Base-by-base conservation (phyloP, 2,329 filamentous ascomycete genomes). In the Trichoderma sp. region DNA sequence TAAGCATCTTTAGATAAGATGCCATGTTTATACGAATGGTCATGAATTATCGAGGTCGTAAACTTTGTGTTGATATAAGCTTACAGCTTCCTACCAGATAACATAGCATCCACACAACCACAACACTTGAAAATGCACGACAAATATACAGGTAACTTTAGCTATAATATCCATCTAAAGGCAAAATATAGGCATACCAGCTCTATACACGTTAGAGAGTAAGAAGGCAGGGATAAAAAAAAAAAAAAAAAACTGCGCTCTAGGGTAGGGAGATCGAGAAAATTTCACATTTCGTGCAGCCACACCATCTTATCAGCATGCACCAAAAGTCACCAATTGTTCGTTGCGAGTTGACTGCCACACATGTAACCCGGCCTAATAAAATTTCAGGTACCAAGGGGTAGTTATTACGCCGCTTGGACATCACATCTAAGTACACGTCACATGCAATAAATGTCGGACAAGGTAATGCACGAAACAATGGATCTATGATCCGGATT, bases 401-500 rank as follows among this genome's bases (percentile, higher is more conserved):
- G 6, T 56, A 14, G 5, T 6, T 56, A 9, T 45, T 24, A 24
- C 21, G 21, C 21, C 50, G n/a, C 21, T 7, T 69, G 33, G 27
- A 33, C 12, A 45, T 63, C 29, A 38, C 69, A 33, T 35, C 3
- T 9, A 33, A 33, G 6, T 45, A 45, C 18, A 67, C n/a, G n/a
- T 60, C 50, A 74, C 62, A 60, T 31, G 71, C 33, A 66, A 29
- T 65, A 33, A 18, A 66, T 2, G 31, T 31, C 27, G 33, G 63
- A 74, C 24, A 65, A 53, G 53, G 16, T 56, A 45, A 65, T 65
- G 60, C 41, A 73, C 60, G 38, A 65, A 67, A 56, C 59, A 45
- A 14, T 74, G 71, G 71, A 74, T 74, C 64, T 50, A 62, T 79
- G 79, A 79, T 79, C 73, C 82, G 81, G 81, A 81, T 80, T 81